These are phyloP conservation scores for Hygrocybe punicea DNA, from an alignment of 768 basidiomycete species.

Conservation along the genomic window DNA sequence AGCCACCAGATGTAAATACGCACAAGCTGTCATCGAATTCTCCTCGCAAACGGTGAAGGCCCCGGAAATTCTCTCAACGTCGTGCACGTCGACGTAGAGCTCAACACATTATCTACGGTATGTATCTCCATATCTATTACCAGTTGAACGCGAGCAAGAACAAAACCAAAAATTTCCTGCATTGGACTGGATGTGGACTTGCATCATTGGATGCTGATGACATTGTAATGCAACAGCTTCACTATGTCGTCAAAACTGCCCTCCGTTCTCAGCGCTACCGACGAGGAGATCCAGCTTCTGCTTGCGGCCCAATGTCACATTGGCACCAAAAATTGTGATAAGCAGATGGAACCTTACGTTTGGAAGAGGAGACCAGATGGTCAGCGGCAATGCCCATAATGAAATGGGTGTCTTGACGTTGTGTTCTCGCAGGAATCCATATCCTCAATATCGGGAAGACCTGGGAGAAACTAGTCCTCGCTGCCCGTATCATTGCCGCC, in stretches of 20 bases:
- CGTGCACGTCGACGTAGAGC: conserved; percentile 44
- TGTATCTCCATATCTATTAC: conserved; percentile 21
- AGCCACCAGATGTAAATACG: background rate
- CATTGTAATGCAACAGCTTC: conserved; percentile 29
- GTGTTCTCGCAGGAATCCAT: conserved; percentile 70
- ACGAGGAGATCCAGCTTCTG: conserved; percentile 95
- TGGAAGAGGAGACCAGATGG: conserved; percentile 96
- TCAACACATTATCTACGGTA: conserved; percentile 44
- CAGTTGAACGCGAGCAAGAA: conserved; percentile 20
- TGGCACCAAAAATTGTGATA: conserved; percentile 99
- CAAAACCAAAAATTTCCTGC: conserved; percentile 27
- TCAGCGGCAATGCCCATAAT: conserved; percentile 38
- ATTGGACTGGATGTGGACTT: conserved; percentile 43
- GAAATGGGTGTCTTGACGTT: background rate
- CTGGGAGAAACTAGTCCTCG: conserved; percentile 98
- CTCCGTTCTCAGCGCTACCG: conserved; percentile 86
- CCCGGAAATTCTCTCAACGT: conserved; percentile 28
- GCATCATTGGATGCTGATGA: conserved; percentile 37
- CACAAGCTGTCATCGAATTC: background rate
- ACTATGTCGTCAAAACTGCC: conserved; percentile 87
- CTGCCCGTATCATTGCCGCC: conserved; percentile 94
- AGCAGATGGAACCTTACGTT: conserved; percentile 98
- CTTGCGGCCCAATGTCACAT: conserved; percentile 95
- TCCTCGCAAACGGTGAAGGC: background rate
- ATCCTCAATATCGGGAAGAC: conserved; percentile 99